Evolutionary conservation across 768 basidiomycete species (phyloP).

Genomic region (Sarcomyxa edulis): DNA sequence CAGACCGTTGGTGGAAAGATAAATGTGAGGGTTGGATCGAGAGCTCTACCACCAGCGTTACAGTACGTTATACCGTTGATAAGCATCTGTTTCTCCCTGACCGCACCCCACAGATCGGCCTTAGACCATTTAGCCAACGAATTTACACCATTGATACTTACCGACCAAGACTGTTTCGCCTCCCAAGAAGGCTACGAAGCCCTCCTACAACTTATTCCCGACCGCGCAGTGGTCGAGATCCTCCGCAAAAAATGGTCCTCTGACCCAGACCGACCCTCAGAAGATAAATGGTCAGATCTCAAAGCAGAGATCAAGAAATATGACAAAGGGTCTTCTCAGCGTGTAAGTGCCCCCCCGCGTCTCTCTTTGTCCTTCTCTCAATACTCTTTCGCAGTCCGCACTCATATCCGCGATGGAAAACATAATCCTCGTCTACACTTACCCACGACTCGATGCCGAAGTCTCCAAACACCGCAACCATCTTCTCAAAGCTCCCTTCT

Average conservation of each 20-base stretch:
- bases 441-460: constrained; percentile 94
- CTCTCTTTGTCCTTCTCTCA: constrained; percentile 7
- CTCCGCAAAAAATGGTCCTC: constrained; percentile 59
- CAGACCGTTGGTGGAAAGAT: constrained; percentile 81
- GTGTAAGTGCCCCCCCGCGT: constrained; percentile 21
- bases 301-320: constrained; percentile 29
- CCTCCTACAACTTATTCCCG: constrained; percentile 72
- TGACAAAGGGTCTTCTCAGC: constrained; percentile 20
- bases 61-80: constrained; percentile 37
- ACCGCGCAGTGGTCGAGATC: constrained; percentile 38
- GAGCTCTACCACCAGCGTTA: constrained; percentile 66
- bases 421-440: constrained; percentile 88
- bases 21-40: constrained; percentile 49
- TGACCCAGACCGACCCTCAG: constrained; percentile 48
- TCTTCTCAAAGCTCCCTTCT: constrained; percentile 96
- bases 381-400: constrained; percentile 16
- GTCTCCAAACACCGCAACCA: constrained; percentile 98
- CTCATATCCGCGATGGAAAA: constrained; percentile 67
- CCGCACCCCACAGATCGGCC: constrained; percentile 30
- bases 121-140: constrained; percentile 41
- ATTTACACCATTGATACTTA: constrained; percentile 67
- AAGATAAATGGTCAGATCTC: constrained; percentile 72
- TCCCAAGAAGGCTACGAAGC: constrained; percentile 66
- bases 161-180: constrained; percentile 82
- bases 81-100: no score